Evolutionary conservation across 495 filamentous ascomycete species (phyloP).

Genomic region (Xylaria scruposa): DNA sequence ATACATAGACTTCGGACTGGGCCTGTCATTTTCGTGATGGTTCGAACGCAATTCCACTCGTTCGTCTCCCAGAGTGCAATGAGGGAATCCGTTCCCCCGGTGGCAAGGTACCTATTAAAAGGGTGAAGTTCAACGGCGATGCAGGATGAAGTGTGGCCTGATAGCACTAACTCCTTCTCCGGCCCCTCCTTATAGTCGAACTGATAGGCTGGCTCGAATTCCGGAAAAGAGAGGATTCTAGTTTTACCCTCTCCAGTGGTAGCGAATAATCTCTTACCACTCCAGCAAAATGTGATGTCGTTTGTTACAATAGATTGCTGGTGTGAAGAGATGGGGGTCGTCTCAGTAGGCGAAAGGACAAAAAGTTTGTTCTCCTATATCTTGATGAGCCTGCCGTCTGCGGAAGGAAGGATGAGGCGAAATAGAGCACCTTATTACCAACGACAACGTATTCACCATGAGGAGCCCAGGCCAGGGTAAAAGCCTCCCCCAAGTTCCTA

Average conservation of each 20-base stretch:
- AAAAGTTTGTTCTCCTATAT: slow-evolving; percentile 73
- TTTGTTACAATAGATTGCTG: slow-evolving; percentile 80
- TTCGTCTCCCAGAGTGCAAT: slow-evolving; percentile 91
- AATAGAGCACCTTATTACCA: slow-evolving; percentile 73
- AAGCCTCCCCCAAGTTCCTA: slow-evolving; percentile 81
- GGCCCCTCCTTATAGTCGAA: slow-evolving; percentile 49
- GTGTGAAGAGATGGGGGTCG: slow-evolving; percentile 63
- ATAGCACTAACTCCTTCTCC: slow-evolving; percentile 65
- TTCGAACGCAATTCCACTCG: slow-evolving; percentile 88
- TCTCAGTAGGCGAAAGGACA: slow-evolving; percentile 62
- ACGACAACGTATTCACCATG: slow-evolving; percentile 82
- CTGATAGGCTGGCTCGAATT: slow-evolving; percentile 55
- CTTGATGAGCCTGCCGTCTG: slow-evolving; percentile 22
- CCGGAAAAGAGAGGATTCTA: slow-evolving; percentile 78
- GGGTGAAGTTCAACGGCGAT: slow-evolving; percentile 75
- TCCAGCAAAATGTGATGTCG: slow-evolving; percentile 81
- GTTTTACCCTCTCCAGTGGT: slow-evolving; percentile 84
- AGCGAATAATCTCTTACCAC: slow-evolving; percentile 73
- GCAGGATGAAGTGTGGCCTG: slow-evolving; percentile 83
- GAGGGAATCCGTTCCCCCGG: slow-evolving; percentile 87
- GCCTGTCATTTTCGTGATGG: slow-evolving; percentile 76
- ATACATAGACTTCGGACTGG: slow-evolving; percentile 79
- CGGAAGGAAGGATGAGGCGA: background rate
- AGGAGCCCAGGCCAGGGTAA: slow-evolving; percentile 86
- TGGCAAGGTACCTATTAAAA: slow-evolving; percentile 79